phyloP scores from a whole-genome alignment of 2,329 filamentous ascomycete species.

The Colletotrichum eleusines region DNA sequence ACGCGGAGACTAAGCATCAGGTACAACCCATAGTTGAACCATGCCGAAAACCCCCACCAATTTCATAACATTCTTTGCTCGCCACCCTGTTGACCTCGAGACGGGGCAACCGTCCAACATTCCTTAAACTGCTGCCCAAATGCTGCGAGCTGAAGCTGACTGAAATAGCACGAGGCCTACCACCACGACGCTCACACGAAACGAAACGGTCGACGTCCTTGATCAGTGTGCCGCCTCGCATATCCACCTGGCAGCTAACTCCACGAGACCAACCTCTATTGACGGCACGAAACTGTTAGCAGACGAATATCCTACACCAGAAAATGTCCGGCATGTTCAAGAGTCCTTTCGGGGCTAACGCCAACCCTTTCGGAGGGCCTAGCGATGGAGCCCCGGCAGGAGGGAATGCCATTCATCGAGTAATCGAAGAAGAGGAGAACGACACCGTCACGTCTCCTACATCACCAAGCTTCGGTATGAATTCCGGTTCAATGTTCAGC shows the following conservation, averaged over 20 bases:
- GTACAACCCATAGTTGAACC: constrained; percentile 21
- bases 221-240: constrained; percentile 80
- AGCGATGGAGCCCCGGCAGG: constrained; percentile 52
- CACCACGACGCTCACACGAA: constrained; percentile 69
- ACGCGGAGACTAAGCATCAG: constrained; percentile 17
- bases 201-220: constrained; percentile 70
- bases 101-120: constrained; percentile 31
- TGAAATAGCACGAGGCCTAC: constrained; percentile 68
- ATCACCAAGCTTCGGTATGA: constrained; percentile 66
- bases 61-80: constrained; percentile 41
- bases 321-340: constrained; percentile 84
- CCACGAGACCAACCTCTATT: background rate
- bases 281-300: constrained; percentile 3
- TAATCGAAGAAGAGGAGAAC: constrained; percentile 88
- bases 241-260: constrained; percentile 47
- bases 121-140: constrained; percentile 40
- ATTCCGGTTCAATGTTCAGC: constrained; percentile 59
- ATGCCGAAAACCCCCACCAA: constrained; percentile 35
- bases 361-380: constrained; percentile 79
- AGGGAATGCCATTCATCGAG: constrained; percentile 59
- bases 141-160: constrained; percentile 67
- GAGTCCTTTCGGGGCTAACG: constrained; percentile 74
- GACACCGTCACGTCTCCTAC: constrained; percentile 83
- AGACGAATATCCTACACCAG: constrained; percentile 44
- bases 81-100: constrained; percentile 26